These are phyloP conservation scores for Agapanthus africanus DNA, from an alignment of 106 monocot genomes.

Conservation along the genomic window DNA sequence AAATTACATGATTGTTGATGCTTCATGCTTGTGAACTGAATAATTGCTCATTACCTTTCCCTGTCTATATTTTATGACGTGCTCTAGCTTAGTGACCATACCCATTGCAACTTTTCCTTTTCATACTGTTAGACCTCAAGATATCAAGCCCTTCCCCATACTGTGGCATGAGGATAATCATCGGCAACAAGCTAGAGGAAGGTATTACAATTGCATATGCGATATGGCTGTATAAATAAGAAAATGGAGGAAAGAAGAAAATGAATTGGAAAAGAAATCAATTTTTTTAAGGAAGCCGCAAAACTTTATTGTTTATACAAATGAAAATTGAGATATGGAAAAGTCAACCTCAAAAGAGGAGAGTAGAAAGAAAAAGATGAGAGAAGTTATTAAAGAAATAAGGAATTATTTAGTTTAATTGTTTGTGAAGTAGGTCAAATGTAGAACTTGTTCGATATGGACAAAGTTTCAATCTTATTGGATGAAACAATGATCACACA, in stretches of 20 bases:
- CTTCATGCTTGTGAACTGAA: too few species aligned
- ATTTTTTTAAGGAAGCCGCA: background rate
- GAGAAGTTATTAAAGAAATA: too few species aligned
- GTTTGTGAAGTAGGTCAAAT: too few species aligned
- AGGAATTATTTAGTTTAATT: too few species aligned
- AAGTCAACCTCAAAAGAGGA: background rate
- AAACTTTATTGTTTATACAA: background rate
- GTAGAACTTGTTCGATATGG: too few species aligned
- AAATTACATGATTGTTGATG: background rate
- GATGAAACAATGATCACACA: too few species aligned
- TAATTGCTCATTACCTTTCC: too few species aligned
- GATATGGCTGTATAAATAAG: too few species aligned
- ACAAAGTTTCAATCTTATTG: too few species aligned
- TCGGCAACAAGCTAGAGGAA: constrained; percentile 58
- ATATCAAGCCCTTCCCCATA: constrained; percentile 82
- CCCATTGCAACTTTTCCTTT: background rate
- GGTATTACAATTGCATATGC: constrained; percentile 31
- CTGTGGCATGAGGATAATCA: constrained; percentile 91
- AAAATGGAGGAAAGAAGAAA: too few species aligned
- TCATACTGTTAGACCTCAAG: constrained; percentile 66
- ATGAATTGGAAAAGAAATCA: background rate
- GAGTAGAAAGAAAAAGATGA: background rate
- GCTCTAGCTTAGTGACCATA: background rate
- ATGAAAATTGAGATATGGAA: background rate
- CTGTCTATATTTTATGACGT: constrained; percentile 1